These are phyloP conservation scores for Diaporthe caulivora DNA, from an alignment of 2,329 filamentous ascomycete species.

Conservation along the genomic window DNA sequence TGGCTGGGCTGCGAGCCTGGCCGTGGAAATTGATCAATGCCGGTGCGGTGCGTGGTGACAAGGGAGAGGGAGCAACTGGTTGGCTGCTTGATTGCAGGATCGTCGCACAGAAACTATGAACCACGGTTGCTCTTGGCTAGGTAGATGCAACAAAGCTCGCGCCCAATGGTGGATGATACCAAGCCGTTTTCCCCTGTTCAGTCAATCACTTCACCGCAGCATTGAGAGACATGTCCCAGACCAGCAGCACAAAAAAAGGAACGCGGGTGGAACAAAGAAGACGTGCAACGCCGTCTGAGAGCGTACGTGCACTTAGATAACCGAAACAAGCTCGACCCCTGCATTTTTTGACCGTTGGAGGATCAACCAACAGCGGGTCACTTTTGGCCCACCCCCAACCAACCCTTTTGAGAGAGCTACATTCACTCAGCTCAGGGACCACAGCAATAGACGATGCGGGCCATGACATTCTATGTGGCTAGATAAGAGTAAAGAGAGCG, in stretches of 20 bases:
- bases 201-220: neutral
- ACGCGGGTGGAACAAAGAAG: constrained; percentile 7
- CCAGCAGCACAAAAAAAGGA: neutral
- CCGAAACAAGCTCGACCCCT: constrained; percentile 19
- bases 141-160: neutral
- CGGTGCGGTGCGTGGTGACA: constrained; percentile 6
- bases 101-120: constrained; percentile 1
- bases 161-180: neutral
- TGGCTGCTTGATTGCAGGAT: constrained; percentile 15
- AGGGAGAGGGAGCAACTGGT: neutral
- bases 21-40: constrained; percentile 27
- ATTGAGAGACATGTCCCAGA: neutral
- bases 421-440: too few relatives aligned
- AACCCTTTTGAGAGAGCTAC: too few relatives aligned
- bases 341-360: constrained; percentile 4
- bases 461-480: too few relatives aligned
- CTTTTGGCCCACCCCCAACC: too few relatives aligned
- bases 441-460: too few relatives aligned
- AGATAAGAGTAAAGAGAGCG: too few relatives aligned
- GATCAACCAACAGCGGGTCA: neutral
- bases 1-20: neutral
- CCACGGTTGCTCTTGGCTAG: neutral
- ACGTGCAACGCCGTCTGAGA: constrained; percentile 4
- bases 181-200: neutral
- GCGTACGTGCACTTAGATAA: neutral